phyloP scores from a whole-genome alignment of 345 rosid species.

The Boechera retrofracta region DNA sequence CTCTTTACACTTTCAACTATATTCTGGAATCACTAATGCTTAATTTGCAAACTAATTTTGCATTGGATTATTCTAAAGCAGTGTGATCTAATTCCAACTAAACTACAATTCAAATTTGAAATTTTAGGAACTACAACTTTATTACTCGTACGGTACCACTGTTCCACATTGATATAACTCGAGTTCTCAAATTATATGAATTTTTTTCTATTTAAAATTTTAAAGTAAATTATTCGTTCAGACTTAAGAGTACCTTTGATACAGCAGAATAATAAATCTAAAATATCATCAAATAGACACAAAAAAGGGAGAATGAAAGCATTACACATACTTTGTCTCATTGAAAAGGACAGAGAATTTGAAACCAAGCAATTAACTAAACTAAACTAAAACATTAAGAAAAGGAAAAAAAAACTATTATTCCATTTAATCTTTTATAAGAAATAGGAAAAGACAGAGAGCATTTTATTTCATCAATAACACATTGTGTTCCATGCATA shows the following conservation, averaged over 20 bases:
- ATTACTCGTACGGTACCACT: constrained; percentile 15
- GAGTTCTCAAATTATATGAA: background rate
- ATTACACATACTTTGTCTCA: constrained; percentile 20
- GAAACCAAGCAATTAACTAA: constrained; percentile 33
- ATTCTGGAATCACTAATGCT: constrained; percentile 8
- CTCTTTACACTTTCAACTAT: background rate
- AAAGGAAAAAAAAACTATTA: background rate
- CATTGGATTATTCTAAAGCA: constrained; percentile 13
- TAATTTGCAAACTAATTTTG: constrained; percentile 10
- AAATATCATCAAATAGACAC: constrained; percentile 20
- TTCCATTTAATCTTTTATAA: background rate
- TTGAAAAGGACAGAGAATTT: constrained; percentile 26
- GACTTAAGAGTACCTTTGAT: background rate
- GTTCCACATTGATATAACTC: constrained; percentile 5
- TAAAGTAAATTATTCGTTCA: constrained; percentile 8
- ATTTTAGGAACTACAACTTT: constrained; percentile 14
- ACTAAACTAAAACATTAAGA: background rate
- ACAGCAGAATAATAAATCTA: background rate
- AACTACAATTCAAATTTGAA: constrained; percentile 31
- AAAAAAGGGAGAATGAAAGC: constrained; percentile 30
- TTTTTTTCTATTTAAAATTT: background rate
- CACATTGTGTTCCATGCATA: constrained; percentile 41
- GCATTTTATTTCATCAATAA: constrained; percentile 35
- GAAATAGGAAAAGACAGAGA: constrained; percentile 17
- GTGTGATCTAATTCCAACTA: background rate